Base-by-base conservation (phyloP, 1,284 basidiomycete species). In the Cutaneotrichosporon mucoides region DNA sequence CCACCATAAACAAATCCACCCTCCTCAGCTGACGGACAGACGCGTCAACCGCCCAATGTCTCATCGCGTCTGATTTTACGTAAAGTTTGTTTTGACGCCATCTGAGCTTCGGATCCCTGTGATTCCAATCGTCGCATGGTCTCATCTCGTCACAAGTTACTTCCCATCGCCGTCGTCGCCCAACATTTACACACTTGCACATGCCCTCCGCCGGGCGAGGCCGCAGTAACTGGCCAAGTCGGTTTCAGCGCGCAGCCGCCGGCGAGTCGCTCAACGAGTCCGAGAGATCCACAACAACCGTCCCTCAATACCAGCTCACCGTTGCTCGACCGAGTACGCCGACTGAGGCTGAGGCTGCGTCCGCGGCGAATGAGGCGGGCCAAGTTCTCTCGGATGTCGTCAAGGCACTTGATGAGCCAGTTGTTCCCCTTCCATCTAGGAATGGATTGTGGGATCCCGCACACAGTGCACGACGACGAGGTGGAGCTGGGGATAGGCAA, bases 171-270 rank as follows among this genome's bases (percentile, higher is more conserved):
- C 41, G 8, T 41, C 13, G 24, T 33, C n/a, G 44, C n/a, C 10
- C 53, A 13, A 16, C 3, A 36, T 51, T 16, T 41, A 41, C 33
- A 16, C 37, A 41, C 12, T 15, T 37, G 36, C 38, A 15, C 37
- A 57, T 58, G 56, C 51, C 56, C 44, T 36, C 51, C n/a, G 16
- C 24, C 38, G 51, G 51, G 46, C 56, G 56, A 45, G 45, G 47
- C 33, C 33, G 49, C 41, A 45, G 56, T 47, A 13, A 6, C 6
- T 34, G 15, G 33, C 46, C 6, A 35, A 34, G 53, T 9, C 9
- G 34, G 33, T 3, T 40, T 15, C 15, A 16, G 11, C 10, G 7
- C 6, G 5, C 46, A 16, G 36, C 33, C 9, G 40, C 37, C 16
- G 41, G 37, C 10, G 24, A 48, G 33, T 55, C 45, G 51, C 46